Base-by-base conservation (phyloP, 176 grass and related monocot species). In the Avena insularis region DNA sequence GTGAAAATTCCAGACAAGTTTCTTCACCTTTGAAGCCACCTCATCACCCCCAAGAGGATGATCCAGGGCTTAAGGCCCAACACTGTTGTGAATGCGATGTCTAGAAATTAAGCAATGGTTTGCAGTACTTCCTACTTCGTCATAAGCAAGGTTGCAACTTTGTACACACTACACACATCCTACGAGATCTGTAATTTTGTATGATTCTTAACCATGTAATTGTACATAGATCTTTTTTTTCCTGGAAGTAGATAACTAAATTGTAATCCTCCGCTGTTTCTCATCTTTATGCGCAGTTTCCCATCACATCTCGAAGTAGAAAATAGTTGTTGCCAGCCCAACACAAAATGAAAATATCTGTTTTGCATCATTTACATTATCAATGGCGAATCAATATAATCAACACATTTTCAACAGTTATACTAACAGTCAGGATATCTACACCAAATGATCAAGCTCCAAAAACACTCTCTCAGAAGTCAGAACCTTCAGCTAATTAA, bases 381-480 rank as follows among this genome's bases (percentile, higher is more conserved):
- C 14, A 36, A 36, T 67, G 31, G 17, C 16, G 46, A 29, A 75
- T 8, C 45, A 79, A 23, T 23, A 23, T 23, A 23, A 83, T 71
- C 64, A 46, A 83, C 60, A 72, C 35, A 71, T 55, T 79, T 83
- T 20, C 45, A 51, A 13, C 0, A 31, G 64, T 71, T 78, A 73
- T 78, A 33, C 43, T 86, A 80, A 80, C 17, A 85, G 45, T 85
- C 62, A 88, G 46, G 12, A 78, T 61, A 85, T 82, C 11, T 88
- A 86, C 38, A 87, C 82, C 61, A 21, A 86, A 89, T 82, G 50
- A 86, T 66, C n/a, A 69, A 71, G 83, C 82, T 17, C 23, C 49
- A 10, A 12, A 35, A 80, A 75, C 55, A 84, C n/a, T 29, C 29
- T 29, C 29, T 29, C 29, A 29, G 29, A 29, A 19, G 38, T 64